Evolutionary conservation across 2,329 filamentous ascomycete genomes (phyloP).

Genomic region (Lasiodiplodia sp.): DNA sequence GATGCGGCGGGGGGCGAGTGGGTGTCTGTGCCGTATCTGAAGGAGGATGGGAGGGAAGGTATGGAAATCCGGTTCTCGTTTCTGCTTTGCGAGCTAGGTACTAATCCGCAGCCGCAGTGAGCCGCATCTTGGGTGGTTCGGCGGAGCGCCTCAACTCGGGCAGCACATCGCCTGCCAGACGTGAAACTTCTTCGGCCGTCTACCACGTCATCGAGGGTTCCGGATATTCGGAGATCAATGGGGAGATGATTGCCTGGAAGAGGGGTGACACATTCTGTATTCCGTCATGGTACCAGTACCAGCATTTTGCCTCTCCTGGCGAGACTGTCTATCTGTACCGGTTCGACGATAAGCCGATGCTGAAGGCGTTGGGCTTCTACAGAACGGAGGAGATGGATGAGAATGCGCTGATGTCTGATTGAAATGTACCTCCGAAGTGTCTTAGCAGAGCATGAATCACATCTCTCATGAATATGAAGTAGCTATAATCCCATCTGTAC

Average conservation of each 20-base stretch:
- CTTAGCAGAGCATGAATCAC: no score
- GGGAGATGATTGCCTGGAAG: slow-evolving; percentile 53
- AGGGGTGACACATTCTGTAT: slow-evolving; percentile 63
- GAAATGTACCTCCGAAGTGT: background rate
- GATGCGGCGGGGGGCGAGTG: slow-evolving; percentile 44
- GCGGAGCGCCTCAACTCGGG: slow-evolving; percentile 55
- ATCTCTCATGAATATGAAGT: no score
- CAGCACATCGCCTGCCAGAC: slow-evolving; percentile 46
- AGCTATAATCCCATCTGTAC: no score
- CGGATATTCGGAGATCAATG: slow-evolving; percentile 53
- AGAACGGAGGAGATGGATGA: slow-evolving; percentile 49
- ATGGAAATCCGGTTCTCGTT: slow-evolving; percentile 25
- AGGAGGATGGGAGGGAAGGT: slow-evolving; percentile 46
- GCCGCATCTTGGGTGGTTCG: slow-evolving; percentile 56
- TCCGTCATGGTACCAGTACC: slow-evolving; percentile 60
- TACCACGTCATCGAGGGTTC: slow-evolving; percentile 61
- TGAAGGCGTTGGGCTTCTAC: slow-evolving; percentile 61
- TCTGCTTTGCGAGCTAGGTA: no score
- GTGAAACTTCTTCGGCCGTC: slow-evolving; percentile 61
- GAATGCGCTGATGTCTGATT: slow-evolving; percentile 49
- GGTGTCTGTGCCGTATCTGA: slow-evolving; percentile 44
- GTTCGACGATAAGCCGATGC: slow-evolving; percentile 64
- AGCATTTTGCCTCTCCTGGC: slow-evolving; percentile 52
- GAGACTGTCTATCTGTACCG: slow-evolving; percentile 58
- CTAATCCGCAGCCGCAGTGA: slow-evolving; percentile 44